Percentiles rank a stretch among this genome's conserved stretches.
phyloP scores from a whole-genome alignment of 108 stramenopile genomes.

The Phaeodactylum tricornutum region DNA sequence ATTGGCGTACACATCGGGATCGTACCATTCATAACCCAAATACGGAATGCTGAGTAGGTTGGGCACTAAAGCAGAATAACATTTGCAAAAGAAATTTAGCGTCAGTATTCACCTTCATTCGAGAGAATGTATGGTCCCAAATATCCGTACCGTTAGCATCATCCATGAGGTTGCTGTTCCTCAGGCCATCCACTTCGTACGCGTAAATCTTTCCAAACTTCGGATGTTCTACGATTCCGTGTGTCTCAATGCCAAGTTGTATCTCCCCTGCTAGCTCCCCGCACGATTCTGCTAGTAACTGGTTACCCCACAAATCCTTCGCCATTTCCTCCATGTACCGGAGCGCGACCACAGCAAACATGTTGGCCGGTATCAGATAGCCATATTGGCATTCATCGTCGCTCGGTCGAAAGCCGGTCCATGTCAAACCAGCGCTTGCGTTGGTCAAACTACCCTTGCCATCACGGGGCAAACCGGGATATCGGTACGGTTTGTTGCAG shows the following conservation, averaged over 20 bases:
- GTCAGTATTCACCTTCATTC: no score
- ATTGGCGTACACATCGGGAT: slow-evolving; percentile 25
- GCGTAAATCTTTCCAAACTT: slow-evolving; percentile 38
- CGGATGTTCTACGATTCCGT: slow-evolving; percentile 32
- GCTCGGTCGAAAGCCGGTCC: slow-evolving; percentile 40
- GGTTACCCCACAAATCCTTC: slow-evolving; percentile 21
- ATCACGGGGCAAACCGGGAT: slow-evolving; percentile 31
- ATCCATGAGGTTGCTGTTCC: slow-evolving; percentile 36
- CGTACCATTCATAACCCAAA: slow-evolving; percentile 25
- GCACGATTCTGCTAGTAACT: slow-evolving; percentile 15
- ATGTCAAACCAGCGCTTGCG: slow-evolving; percentile 29
- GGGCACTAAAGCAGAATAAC: no score
- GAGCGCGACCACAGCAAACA: slow-evolving; percentile 40
- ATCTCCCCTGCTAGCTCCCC: slow-evolving; percentile 31
- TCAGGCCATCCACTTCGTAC: slow-evolving; percentile 78
- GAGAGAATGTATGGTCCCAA: no score
- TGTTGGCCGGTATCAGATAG: slow-evolving; percentile 59
- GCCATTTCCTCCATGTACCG: slow-evolving; percentile 26
- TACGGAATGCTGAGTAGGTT: slow-evolving; percentile 53
- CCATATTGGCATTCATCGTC: slow-evolving; percentile 45
- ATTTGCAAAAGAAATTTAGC: no score
- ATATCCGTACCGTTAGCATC: slow-evolving; percentile 79
- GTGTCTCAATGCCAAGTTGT: slow-evolving; percentile 36
- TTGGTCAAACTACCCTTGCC: slow-evolving; percentile 37
- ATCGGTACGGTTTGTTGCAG: slow-evolving; percentile 39